Evolutionary conservation across 169 alveolate species (phyloP), one percentile per base, ranked within the genome.

Genomic region (Cryptosporidium sp.): DNA sequence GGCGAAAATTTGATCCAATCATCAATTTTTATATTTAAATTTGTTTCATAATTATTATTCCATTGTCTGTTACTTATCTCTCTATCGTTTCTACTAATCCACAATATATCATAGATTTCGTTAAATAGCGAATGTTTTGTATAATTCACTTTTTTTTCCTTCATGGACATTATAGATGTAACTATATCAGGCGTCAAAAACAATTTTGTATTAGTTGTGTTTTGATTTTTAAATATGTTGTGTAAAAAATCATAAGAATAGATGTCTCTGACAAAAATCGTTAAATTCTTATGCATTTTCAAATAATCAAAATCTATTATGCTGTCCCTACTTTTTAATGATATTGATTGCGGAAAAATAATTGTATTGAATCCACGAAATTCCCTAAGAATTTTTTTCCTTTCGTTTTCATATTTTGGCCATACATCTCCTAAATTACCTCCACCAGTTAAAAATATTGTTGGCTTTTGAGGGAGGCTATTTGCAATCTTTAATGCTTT

Each of bases 381-480:
- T 39, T 62, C 21, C 10, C 50, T 69, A n/a, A 85, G 12, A 41
- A 85, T 50, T 33, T 69, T 31, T 52, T 52, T 62, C 21, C 92
- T 43, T 12, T 85, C 92, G 18, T 31, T 23, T 68, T 71, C 92
- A 14, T 85, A 85, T 31, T 23, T 61, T 33, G 80, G 71, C 92
- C 92, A 85, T 21, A 85, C 26, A 50, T 69, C 50, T 12, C 92
- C 92, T 23, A 85, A n/a, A 51, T 85, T 85, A 10, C 92, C 92
- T 33, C 92, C 92, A 21, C 92, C 92, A 21, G 92, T 85, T 29
- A 59, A 26, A 55, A 85, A 50, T 37, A 85, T 70, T 14, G 70
- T 67, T 39, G 89, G 89, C n/a, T 59, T 43, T 6, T 14, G 16
- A 18, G 37, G 65, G 16, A 62, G 70, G 16, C 14, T 80, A 29